Evolutionary conservation across 192 early-diverging fungal genomes (phyloP).

Genomic region (Podochytrium sp.): DNA sequence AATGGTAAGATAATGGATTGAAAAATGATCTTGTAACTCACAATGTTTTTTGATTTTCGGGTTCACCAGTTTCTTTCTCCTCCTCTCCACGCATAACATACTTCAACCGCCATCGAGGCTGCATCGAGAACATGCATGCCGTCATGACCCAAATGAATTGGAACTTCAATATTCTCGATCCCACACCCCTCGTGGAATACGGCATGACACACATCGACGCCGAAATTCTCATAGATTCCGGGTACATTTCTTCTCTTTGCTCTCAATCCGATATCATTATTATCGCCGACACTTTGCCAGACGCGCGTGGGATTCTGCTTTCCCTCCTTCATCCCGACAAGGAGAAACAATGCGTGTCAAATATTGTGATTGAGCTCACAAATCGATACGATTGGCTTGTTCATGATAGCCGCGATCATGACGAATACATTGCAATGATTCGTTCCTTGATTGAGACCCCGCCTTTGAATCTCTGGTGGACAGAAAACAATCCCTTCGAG

Average conservation of each 20-base stretch:
- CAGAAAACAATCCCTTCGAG: constrained; percentile 19
- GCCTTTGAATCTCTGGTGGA: neutral
- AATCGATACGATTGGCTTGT: constrained; percentile 20
- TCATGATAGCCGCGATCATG: neutral
- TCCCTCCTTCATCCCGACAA: neutral
- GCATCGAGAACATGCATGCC: constrained; percentile 14
- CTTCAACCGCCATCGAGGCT: constrained; percentile 13
- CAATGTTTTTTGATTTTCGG: neutral
- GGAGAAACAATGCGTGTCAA: neutral
- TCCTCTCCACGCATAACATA: neutral
- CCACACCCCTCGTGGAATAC: neutral
- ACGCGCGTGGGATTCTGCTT: neutral
- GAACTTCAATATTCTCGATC: constrained; percentile 7
- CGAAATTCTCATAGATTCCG: neutral
- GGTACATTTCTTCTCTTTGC: neutral
- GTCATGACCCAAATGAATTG: neutral
- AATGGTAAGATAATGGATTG: neutral
- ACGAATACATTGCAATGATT: constrained; percentile 5
- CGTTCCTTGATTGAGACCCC: neutral
- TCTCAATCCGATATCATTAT: neutral
- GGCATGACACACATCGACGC: constrained; percentile 2
- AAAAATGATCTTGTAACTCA: neutral
- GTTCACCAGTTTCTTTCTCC: neutral
- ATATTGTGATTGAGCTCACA: constrained; percentile 13
- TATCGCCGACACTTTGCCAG: constrained; percentile 1